phyloP scores from a whole-genome alignment of 768 basidiomycete species.

The Mrakia frigida region DNA sequence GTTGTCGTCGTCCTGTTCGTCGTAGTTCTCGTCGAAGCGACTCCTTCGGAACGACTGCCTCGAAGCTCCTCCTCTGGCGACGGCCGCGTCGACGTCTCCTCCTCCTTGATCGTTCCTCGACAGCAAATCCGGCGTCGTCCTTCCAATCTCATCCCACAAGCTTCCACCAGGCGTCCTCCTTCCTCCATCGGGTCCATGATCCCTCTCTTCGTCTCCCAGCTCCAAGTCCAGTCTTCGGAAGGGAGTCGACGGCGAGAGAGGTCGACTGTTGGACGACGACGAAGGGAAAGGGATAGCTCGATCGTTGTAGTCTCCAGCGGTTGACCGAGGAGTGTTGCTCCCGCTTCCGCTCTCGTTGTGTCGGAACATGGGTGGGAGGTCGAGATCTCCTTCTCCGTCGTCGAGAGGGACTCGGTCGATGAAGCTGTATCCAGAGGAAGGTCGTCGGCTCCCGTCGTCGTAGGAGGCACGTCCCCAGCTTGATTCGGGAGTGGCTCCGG shows the following conservation, averaged over 20 bases:
- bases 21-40: not conserved
- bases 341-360: not conserved
- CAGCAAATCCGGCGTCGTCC: conserved; percentile 25
- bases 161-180: conserved; percentile 7
- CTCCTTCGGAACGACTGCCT: not conserved
- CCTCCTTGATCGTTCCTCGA: not conserved
- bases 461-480: not conserved
- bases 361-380: conserved; percentile 2
- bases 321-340: conserved; percentile 1
- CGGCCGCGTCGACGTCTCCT: not conserved
- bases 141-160: conserved; percentile 30
- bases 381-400: conserved; percentile 13
- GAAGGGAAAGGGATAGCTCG: conserved; percentile 17
- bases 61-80: conserved; percentile 13
- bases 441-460: not conserved
- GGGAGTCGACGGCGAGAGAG: not conserved
- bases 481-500: not conserved
- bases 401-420: conserved; percentile 9
- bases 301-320: conserved; percentile 21
- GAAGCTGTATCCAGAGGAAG: conserved; percentile 8
- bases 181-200: not conserved
- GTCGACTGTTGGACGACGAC: not conserved
- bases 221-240: conserved; percentile 2
- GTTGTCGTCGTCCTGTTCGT: not conserved
- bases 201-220: not conserved